Conservation (phyloP, 306 rosid genomes). For the barrel medic (Medicago truncatula) region MtrunA17r5.0-ANR NC_053049.1:47541001-47541500, state of each 20-base stretch:
- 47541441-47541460: conserved; percentile 1
- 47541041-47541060: conserved; percentile 6
- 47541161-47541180: conserved; percentile 63
- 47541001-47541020: background rate
- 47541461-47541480: conserved; percentile 14
- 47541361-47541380: conserved; percentile 9
- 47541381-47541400: conserved; percentile 9
- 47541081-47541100: conserved; percentile 16
- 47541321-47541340: conserved; percentile 53
- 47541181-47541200: conserved; percentile 90
- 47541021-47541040: conserved; percentile 5
- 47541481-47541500: conserved; percentile 17
- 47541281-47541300: conserved; percentile 75
- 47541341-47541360: conserved; percentile 29
- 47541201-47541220: conserved; percentile 94
- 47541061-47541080: conserved; percentile 4
- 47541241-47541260: conserved; percentile 85
- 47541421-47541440: background rate
- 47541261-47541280: conserved; percentile 51
- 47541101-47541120: conserved; percentile 8
- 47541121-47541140: conserved; percentile 25
- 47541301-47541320: conserved; percentile 78
- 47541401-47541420: conserved; percentile 1
- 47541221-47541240: conserved; percentile 99
- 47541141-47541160: conserved; percentile 29